Evolutionary conservation across 2,329 filamentous ascomycete species (phyloP), one percentile per base, ranked within the genome.

Genomic region (Colletotrichum tamarilloi): DNA sequence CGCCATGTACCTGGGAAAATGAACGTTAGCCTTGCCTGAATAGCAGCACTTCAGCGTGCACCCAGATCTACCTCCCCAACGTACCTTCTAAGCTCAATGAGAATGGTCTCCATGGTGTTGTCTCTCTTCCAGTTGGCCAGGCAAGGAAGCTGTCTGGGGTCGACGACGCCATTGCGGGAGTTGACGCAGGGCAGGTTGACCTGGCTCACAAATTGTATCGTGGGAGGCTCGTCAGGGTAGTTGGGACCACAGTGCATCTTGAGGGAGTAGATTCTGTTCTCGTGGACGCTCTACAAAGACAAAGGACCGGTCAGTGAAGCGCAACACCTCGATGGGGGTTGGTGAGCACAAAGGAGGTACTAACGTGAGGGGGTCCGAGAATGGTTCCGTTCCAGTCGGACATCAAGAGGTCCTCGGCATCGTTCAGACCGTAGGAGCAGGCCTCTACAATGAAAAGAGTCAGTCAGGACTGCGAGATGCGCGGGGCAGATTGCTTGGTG

Each of bases 371-470:
- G 77, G 97, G 97, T 1, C 97, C 97, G 62, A 98, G 92, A 77
- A 99, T 98, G 19, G 97, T 99, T 79, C 96, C 97, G 80, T 97
- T 98, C 97, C 97, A 99, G 87, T 98, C 95, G 76, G 94, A 96
- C 95, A 99, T 98, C 84, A 97, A 91, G 76, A 98, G 90, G 80
- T 99, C 97, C 81, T 98, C 95, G 60, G 94, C 92, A 82, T 98
- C 95, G 76, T 96, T 95, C 69, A 99, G 90, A 79, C 97, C 97
- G 79, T 98, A 98, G 57, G 97, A 98, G 87, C 96, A 98, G 75
- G 95, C 95, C 87, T 98, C 97, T 97, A 78, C 69, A n/a, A 26
- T 49, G 5, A 4, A 16, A 46, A 65, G 69, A 60, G 69, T 62
- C 73, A 69, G 57, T 58, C 46, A 74, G 56, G 71, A 16, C 70